Percentiles rank a stretch among this genome's conserved stretches.
These are phyloP conservation scores for Tagetes erecta DNA, from an alignment of 129 eudicot genomes.

Conservation along the genomic window DNA sequence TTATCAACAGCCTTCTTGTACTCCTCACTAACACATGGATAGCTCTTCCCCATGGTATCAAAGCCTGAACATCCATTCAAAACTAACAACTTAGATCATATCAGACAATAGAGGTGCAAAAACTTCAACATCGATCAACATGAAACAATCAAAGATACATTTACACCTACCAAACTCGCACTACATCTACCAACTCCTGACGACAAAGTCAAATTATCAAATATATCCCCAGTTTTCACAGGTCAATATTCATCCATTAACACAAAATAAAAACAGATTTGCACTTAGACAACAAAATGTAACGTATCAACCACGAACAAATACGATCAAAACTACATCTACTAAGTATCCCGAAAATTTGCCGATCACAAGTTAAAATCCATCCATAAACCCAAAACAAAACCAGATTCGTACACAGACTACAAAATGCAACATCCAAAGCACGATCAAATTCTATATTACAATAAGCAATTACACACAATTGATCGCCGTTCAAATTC, in stretches of 20 bases:
- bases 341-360: not conserved
- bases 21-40: slow-evolving; percentile 68
- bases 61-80: not conserved
- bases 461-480: not conserved
- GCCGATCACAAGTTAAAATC: not conserved
- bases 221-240: not conserved
- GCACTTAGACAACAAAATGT: no score
- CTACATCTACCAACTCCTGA: not conserved
- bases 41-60: slow-evolving; percentile 54
- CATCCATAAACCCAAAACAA: not conserved
- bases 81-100: not conserved
- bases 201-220: slow-evolving; percentile 4
- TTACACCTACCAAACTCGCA: slow-evolving; percentile 3
- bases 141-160: not conserved
- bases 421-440: not conserved
- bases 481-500: not conserved
- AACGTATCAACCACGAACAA: no score
- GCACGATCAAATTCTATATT: not conserved
- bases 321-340: no score
- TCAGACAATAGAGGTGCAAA: not conserved
- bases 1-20: slow-evolving; percentile 67
- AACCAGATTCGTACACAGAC: not conserved
- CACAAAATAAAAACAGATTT: no score
- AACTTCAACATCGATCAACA: slow-evolving; percentile 13
- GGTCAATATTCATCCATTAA: not conserved